Conservation (phyloP, 1,139 yeast species). For the Casaregolazyma lundiana region DNA sequence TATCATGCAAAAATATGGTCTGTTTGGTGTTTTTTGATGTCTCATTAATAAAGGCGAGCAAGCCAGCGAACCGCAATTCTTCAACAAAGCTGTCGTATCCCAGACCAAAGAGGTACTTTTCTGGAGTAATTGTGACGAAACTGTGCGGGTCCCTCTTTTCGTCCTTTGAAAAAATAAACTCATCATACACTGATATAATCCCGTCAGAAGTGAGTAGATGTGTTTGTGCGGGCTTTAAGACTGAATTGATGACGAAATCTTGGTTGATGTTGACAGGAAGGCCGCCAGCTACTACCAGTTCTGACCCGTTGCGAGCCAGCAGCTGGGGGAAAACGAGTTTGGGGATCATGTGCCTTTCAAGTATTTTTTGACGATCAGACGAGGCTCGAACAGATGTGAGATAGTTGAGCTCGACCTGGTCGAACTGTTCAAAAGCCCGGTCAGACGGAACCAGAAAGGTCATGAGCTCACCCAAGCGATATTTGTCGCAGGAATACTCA, state of each 20-base stretch:
- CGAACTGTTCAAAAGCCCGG: slow-evolving; percentile 34
- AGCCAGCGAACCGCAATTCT: slow-evolving; percentile 62
- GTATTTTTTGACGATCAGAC: slow-evolving; percentile 34
- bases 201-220: slow-evolving; percentile 56
- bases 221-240: slow-evolving; percentile 33
- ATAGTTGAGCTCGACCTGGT: slow-evolving; percentile 46
- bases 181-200: slow-evolving; percentile 53
- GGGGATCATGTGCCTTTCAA: slow-evolving; percentile 36
- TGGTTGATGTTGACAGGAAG: slow-evolving; percentile 18
- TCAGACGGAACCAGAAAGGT: slow-evolving; percentile 48
- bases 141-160: slow-evolving; percentile 33
- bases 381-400: slow-evolving; percentile 37
- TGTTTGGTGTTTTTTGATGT: slow-evolving; percentile 40
- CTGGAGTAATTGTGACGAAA: slow-evolving; percentile 50
- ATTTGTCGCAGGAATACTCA: slow-evolving; percentile 23
- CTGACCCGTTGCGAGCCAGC: slow-evolving; percentile 29
- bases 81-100: slow-evolving; percentile 63
- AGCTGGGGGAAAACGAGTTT: slow-evolving; percentile 29
- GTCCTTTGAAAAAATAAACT: slow-evolving; percentile 29
- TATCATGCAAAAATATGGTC: slow-evolving; percentile 50
- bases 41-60: slow-evolving; percentile 56
- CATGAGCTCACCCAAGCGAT: slow-evolving; percentile 21
- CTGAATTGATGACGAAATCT: slow-evolving; percentile 22
- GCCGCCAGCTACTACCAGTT: slow-evolving; percentile 25
- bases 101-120: slow-evolving; percentile 68